Evolutionary conservation across 2,329 filamentous ascomycete species (phyloP).

Genomic region (Alternaria dauci): DNA sequence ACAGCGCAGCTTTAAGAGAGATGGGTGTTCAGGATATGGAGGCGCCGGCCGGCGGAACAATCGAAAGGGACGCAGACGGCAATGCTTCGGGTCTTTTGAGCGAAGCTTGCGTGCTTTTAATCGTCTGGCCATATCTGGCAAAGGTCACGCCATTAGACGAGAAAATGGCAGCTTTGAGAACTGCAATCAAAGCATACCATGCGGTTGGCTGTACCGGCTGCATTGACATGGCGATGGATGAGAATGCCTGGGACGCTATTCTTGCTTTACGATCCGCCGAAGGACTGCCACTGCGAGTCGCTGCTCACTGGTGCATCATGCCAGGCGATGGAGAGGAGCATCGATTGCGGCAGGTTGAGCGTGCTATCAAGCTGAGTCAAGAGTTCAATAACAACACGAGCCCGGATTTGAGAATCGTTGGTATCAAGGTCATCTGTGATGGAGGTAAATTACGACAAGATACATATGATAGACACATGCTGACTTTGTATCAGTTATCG

Average conservation of each 20-base stretch:
- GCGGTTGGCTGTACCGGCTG: slow-evolving; percentile 63
- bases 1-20: slow-evolving; percentile 61
- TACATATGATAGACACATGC: not conserved
- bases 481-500: slow-evolving; percentile 58
- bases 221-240: slow-evolving; percentile 68
- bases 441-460: slow-evolving; percentile 47
- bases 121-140: slow-evolving; percentile 65
- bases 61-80: slow-evolving; percentile 59
- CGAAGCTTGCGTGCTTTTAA: slow-evolving; percentile 63
- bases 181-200: slow-evolving; percentile 60
- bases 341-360: slow-evolving; percentile 60
- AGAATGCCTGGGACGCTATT: slow-evolving; percentile 63
- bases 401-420: slow-evolving; percentile 63
- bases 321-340: slow-evolving; percentile 57
- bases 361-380: slow-evolving; percentile 59
- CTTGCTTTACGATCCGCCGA: slow-evolving; percentile 49
- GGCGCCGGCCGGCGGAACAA: slow-evolving; percentile 62
- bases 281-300: slow-evolving; percentile 59
- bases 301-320: slow-evolving; percentile 65
- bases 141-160: slow-evolving; percentile 59
- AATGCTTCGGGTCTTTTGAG: slow-evolving; percentile 61
- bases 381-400: slow-evolving; percentile 56
- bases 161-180: slow-evolving; percentile 57
- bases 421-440: slow-evolving; percentile 72
- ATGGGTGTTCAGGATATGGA: slow-evolving; percentile 58